Percentiles rank a stretch among this genome's conserved stretches.
Conservation (phyloP, 208 protist genomes). For the Lotmaria passim region DNA sequence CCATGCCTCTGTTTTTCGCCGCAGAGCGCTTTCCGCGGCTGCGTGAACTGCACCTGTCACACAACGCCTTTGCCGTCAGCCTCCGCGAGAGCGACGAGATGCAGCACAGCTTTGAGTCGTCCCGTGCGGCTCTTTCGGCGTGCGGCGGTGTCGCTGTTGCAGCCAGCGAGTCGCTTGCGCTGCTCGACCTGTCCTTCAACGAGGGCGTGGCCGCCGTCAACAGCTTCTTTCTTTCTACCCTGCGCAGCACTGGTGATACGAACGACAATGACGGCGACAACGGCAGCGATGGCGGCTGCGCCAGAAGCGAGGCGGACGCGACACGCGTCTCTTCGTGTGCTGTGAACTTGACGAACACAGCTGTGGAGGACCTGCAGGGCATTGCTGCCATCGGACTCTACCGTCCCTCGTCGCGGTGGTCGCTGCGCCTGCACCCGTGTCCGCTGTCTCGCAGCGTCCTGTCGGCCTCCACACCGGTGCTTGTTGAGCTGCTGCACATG, state of each 20-base stretch:
- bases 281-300: neutral
- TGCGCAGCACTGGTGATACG: neutral
- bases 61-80: conserved; percentile 64
- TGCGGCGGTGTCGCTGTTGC: conserved; percentile 1
- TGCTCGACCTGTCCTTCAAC: conserved; percentile 59
- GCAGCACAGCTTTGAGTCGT: conserved; percentile 43
- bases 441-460: conserved; percentile 37
- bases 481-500: conserved; percentile 25
- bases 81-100: conserved; percentile 62
- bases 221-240: conserved; percentile 48
- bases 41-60: conserved; percentile 57
- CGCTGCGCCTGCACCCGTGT: conserved; percentile 36
- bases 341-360: conserved; percentile 8
- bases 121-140: neutral
- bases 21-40: conserved; percentile 54
- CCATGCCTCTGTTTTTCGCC: conserved; percentile 65
- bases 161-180: conserved; percentile 1
- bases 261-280: neutral
- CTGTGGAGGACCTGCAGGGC: conserved; percentile 41
- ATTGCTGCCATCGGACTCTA: conserved; percentile 31
- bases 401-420: conserved; percentile 12
- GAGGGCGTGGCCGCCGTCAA: conserved; percentile 46
- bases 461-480: conserved; percentile 14
- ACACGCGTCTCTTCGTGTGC: neutral
- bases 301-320: too few species aligned